Conservation (phyloP, 805 yeast species). For the Starmerella davenportii region DNA sequence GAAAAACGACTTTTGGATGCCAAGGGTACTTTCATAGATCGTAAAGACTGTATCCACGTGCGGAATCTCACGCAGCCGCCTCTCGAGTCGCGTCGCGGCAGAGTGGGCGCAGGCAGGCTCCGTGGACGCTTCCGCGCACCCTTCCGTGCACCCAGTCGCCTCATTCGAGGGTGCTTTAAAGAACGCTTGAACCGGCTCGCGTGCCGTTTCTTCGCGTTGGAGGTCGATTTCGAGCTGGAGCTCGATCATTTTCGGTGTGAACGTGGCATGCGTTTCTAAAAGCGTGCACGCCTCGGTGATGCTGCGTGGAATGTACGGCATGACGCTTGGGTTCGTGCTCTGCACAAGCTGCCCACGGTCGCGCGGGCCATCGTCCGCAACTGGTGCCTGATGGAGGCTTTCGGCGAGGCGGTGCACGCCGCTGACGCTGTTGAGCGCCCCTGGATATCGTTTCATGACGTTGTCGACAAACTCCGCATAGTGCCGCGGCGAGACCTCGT, state of each 20-base stretch:
- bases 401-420: background rate
- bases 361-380: background rate
- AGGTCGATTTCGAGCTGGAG: conserved; percentile 27
- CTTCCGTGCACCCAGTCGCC: too few relatives aligned
- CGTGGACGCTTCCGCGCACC: too few relatives aligned
- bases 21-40: conserved; percentile 37
- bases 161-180: background rate
- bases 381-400: background rate
- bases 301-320: conserved; percentile 42
- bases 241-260: conserved; percentile 51
- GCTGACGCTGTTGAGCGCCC: background rate
- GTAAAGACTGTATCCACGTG: conserved; percentile 36
- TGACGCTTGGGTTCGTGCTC: conserved; percentile 1
- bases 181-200: background rate
- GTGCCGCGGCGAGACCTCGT: conserved; percentile 58
- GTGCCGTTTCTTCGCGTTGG: background rate
- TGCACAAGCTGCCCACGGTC: conserved; percentile 11
- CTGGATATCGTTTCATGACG: conserved; percentile 40
- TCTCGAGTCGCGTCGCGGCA: background rate
- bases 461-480: conserved; percentile 67
- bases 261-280: conserved; percentile 41
- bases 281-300: conserved; percentile 63
- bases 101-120: background rate
- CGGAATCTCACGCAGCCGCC: background rate
- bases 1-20: conserved; percentile 44